phyloP scores from a whole-genome alignment of 768 basidiomycete genomes.

The Kwoniella europaea region DNA sequence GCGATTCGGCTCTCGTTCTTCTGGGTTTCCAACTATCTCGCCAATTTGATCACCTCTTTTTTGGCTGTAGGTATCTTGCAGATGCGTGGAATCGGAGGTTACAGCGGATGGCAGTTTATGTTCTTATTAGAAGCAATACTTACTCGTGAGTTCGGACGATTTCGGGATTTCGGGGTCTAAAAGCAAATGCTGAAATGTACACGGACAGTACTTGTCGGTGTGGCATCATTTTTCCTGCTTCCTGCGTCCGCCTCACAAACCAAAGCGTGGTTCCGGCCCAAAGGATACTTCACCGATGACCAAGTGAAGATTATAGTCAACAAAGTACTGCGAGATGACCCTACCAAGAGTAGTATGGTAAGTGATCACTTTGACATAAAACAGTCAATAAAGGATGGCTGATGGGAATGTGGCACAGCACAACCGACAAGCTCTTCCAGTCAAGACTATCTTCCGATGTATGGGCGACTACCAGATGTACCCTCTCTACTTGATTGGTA shows the following conservation, averaged over 20 bases:
- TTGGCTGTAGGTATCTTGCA: constrained; percentile 69
- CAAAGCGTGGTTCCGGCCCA: constrained; percentile 46
- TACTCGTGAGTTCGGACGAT: constrained; percentile 20
- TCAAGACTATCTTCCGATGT: constrained; percentile 43
- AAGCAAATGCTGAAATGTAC: neutral
- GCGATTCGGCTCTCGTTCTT: constrained; percentile 44
- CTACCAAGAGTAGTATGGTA: constrained; percentile 35
- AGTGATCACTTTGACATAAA: neutral
- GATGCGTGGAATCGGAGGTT: constrained; percentile 64
- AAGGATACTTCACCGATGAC: constrained; percentile 56
- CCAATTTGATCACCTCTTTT: constrained; percentile 65
- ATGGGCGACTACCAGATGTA: constrained; percentile 53
- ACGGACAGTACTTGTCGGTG: constrained; percentile 41
- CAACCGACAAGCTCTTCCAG: constrained; percentile 53
- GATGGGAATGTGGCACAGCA: constrained; percentile 57
- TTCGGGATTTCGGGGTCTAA: neutral
- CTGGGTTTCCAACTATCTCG: constrained; percentile 40
- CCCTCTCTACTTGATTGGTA: constrained; percentile 56
- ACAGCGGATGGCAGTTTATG: constrained; percentile 59
- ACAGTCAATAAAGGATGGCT: neutral
- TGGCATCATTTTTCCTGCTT: constrained; percentile 58
- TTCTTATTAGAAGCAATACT: constrained; percentile 63
- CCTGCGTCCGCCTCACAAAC: constrained; percentile 49
- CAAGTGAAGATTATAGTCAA: constrained; percentile 58
- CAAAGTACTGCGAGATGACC: constrained; percentile 39